These are phyloP conservation scores for Puccinia polysora DNA, from an alignment of 1,284 basidiomycete genomes.

Conservation along the genomic window DNA sequence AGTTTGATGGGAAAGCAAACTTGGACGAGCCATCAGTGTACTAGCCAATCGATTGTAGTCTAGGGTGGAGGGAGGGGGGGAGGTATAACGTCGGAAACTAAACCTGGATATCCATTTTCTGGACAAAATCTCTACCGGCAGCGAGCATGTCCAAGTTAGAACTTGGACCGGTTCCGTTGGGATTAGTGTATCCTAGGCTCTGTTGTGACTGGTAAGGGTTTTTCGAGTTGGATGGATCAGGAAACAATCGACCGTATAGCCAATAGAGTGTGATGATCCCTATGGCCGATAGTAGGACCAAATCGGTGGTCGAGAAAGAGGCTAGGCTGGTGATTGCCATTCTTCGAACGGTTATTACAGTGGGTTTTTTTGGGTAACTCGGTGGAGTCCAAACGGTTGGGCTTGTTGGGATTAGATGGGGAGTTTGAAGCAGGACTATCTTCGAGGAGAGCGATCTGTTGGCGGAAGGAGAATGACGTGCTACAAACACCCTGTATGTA, in stretches of 20 bases:
- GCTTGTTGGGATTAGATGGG: too few relatives aligned
- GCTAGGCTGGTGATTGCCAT: neutral
- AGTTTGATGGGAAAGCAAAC: neutral
- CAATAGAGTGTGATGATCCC: constrained; percentile 12
- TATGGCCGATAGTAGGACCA: constrained; percentile 2
- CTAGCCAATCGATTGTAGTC: neutral
- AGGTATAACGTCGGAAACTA: neutral
- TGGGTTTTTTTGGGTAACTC: neutral
- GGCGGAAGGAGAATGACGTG: too few relatives aligned
- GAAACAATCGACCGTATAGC: neutral
- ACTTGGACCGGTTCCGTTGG: neutral
- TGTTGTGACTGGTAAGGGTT: neutral
- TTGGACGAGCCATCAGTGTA: neutral
- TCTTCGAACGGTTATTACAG: too few relatives aligned
- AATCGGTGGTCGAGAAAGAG: constrained; percentile 19
- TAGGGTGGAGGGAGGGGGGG: neutral
- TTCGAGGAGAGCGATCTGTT: too few relatives aligned
- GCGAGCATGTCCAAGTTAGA: constrained; percentile 8
- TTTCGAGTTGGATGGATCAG: constrained; percentile 1
- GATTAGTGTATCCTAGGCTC: neutral
- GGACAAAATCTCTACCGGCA: constrained; percentile 23
- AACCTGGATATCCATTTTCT: constrained; percentile 33
- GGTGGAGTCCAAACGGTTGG: neutral
- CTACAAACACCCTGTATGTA: too few relatives aligned
- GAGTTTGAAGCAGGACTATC: too few relatives aligned